Conservation (phyloP, 2,329 filamentous ascomycete species). For the Colletotrichum sp. region DNA sequence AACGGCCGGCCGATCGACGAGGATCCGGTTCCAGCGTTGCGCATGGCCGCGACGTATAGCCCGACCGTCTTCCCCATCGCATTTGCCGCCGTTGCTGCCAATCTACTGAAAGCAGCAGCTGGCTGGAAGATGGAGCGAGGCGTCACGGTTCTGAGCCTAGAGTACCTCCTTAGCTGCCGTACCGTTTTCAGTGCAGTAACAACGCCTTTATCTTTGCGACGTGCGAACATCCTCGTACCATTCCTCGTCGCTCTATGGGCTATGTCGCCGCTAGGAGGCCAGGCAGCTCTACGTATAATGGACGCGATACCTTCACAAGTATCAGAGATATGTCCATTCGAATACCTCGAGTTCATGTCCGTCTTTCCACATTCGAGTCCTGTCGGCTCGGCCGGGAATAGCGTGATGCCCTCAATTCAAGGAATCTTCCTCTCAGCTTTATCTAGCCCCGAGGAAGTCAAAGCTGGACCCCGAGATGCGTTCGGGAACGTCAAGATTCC, state of each 20-base stretch:
- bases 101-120: background rate
- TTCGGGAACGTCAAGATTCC: constrained; percentile 6
- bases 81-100: background rate
- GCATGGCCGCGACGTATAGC: background rate
- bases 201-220: background rate
- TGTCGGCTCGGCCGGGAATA: background rate
- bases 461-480: background rate
- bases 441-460: background rate
- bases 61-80: background rate
- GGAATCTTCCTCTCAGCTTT: background rate
- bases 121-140: constrained; percentile 8
- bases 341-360: background rate
- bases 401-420: background rate
- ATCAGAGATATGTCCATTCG: background rate
- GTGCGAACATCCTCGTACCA: background rate
- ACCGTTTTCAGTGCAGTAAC: constrained; percentile 1
- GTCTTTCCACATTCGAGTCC: background rate
- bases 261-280: background rate
- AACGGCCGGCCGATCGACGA: background rate
- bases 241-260: background rate
- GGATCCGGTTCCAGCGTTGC: background rate
- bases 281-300: background rate
- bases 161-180: background rate
- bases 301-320: background rate
- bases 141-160: background rate